Evolutionary conservation across 2,329 filamentous ascomycete genomes (phyloP), one percentile per base, ranked within the genome.

Genomic region (Colletotrichum zoysiae): DNA sequence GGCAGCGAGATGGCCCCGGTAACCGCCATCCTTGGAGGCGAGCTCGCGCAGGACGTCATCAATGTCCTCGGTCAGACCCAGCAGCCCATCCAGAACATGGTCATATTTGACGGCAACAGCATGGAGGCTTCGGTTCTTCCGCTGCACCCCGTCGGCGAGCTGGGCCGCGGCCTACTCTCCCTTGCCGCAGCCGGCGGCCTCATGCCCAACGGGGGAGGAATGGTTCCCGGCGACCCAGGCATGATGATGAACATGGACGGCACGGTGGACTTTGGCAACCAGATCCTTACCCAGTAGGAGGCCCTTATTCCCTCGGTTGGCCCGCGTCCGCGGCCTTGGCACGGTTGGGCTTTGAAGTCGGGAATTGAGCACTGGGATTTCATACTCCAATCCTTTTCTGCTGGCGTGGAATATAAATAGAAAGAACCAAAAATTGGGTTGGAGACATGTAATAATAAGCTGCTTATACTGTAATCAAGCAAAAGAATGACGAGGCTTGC

Each of bases 41-140:
- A 95, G 80, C 87, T 99, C 20, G 94, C 95, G 0, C 96, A 99
- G 82, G 96, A 99, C 79, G 95, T 97, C 63, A 98, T 99, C 83
- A 98, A 98, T 78, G 95, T 98, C 42, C 88, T 98, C 7, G 94
- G 95, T 60, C 91, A 93, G 79, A 91, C 93, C 51, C 95, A 98
- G 83, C 96, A 98, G 81, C 96, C 96, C 0, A 92, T 99, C 53
- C 96, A 99, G 83, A 99, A 99, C 81, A 90, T 97, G 80, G 88
- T 97, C 61, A 85, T 98, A 26, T 97, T 98, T 77, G 95, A 98
- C 80, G 95, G 95, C 18, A 93, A 94, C 76, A 88, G 87, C 57
- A 93, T 93, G 81, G 89, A 93, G 75, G 93, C 92, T 0, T 90
- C 90, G 2, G 91, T 96, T 75, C 97, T 96, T 79, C 88, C 94